Conservation (phyloP, 2,329 filamentous ascomycete genomes). For the Fusarium virguliforme region DNA sequence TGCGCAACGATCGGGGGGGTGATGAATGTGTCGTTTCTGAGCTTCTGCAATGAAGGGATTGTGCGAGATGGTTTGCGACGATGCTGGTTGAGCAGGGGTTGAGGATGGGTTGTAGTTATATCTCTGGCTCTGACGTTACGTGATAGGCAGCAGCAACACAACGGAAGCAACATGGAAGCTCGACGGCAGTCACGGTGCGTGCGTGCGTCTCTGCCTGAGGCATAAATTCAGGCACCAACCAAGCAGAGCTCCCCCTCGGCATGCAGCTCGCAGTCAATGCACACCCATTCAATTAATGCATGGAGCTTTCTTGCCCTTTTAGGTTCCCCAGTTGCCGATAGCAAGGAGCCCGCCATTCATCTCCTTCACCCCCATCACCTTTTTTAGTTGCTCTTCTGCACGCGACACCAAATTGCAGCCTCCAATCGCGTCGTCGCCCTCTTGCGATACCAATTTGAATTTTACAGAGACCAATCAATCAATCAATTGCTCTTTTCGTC, state of each 20-base stretch:
- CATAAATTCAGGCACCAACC: too few species aligned
- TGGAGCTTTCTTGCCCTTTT: constrained; percentile 28
- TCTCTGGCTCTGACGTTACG: too few species aligned
- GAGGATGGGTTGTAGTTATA: too few species aligned
- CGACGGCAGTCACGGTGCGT: too few species aligned
- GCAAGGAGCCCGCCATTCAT: constrained; percentile 26
- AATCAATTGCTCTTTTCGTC: not conserved
- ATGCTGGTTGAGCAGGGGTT: constrained; percentile 18
- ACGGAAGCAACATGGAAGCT: too few species aligned
- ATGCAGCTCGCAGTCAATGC: too few species aligned
- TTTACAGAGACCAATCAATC: not conserved
- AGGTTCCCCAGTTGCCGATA: constrained; percentile 18
- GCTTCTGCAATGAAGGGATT: not conserved
- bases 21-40: not conserved
- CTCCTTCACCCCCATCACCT: constrained; percentile 26
- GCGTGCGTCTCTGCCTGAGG: too few species aligned
- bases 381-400: constrained; percentile 23
- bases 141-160: too few species aligned
- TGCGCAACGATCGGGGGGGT: constrained; percentile 12
- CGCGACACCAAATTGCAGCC: constrained; percentile 32
- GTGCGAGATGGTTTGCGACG: not conserved
- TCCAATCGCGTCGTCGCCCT: constrained; percentile 12
- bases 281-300: too few species aligned
- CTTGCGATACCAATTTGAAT: not conserved
- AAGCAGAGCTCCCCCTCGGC: too few species aligned